A percentile compares a stretch with the other conserved stretches of the same genome.
Conservation (phyloP, 1,284 basidiomycete genomes). For the Ceratobasidium sp. region DNA sequence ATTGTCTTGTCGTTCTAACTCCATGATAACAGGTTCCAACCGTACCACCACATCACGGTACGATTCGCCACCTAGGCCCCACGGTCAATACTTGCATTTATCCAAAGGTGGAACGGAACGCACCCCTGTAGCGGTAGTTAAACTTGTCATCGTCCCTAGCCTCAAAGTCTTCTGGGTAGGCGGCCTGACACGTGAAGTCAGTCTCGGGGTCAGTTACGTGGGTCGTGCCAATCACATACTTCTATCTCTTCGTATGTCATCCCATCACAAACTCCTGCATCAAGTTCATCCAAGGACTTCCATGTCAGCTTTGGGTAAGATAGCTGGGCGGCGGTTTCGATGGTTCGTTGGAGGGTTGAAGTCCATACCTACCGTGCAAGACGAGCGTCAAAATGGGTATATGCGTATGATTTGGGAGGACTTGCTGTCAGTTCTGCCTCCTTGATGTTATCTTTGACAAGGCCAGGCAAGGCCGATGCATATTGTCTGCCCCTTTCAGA, state of each 20-base stretch:
- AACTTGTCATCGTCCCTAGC: slow-evolving; percentile 99
- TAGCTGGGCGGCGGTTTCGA: slow-evolving; percentile 86
- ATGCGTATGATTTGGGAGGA: slow-evolving; percentile 49
- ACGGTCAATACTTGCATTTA: background rate
- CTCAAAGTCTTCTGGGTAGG: slow-evolving; percentile 98
- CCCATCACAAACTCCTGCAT: slow-evolving; percentile 98
- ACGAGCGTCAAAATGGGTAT: slow-evolving; percentile 4
- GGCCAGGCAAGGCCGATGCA: slow-evolving; percentile 82
- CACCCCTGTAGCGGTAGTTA: slow-evolving; percentile 94
- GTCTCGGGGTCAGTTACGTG: background rate
- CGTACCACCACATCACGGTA: slow-evolving; percentile 96
- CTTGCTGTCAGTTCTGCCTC: slow-evolving; percentile 85
- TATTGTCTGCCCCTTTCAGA: slow-evolving; percentile 89
- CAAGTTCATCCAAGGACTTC: slow-evolving; percentile 98
- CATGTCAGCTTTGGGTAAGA: slow-evolving; percentile 95
- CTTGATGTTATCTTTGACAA: slow-evolving; percentile 93
- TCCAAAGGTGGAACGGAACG: slow-evolving; percentile 53
- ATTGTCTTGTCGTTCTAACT: slow-evolving; percentile 96
- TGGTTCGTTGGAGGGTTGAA: slow-evolving; percentile 91
- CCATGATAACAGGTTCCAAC: slow-evolving; percentile 98
- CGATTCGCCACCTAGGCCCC: slow-evolving; percentile 78
- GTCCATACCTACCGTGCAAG: slow-evolving; percentile 82
- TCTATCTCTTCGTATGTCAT: slow-evolving; percentile 99
- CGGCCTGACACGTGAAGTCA: slow-evolving; percentile 65
- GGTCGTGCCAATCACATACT: slow-evolving; percentile 58